Conservation (phyloP, 805 yeast species). For the Starmerella bombi region DNA sequence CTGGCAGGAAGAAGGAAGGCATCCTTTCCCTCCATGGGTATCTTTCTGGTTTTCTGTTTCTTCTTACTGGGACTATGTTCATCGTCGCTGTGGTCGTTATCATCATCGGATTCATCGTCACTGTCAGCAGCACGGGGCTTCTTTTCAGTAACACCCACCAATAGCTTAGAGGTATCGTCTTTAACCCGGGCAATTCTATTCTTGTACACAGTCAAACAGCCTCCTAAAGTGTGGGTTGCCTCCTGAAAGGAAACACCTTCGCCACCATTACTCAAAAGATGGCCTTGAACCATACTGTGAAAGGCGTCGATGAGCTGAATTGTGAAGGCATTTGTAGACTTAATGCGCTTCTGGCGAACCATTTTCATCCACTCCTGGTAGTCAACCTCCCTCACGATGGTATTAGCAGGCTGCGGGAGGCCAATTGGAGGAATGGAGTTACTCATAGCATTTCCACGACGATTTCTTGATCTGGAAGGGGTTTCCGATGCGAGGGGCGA, state of each 20-base stretch:
- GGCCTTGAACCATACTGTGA: conserved; percentile 48
- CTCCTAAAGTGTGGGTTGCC: conserved; percentile 85
- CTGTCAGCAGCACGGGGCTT: conserved; percentile 24
- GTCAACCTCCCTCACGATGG: conserved; percentile 21
- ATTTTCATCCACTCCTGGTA: conserved; percentile 66
- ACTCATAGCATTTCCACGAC: neutral
- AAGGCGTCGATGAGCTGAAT: conserved; percentile 85
- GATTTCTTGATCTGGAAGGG: neutral
- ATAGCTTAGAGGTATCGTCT: conserved; percentile 70
- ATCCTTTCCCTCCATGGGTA: neutral
- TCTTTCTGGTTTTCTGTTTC: neutral
- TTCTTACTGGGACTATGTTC: conserved; percentile 2
- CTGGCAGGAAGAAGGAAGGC: conserved; percentile 21
- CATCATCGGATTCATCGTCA: conserved; percentile 15
- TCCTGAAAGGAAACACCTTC: conserved; percentile 76
- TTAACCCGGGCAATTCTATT: conserved; percentile 87
- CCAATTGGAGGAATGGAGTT: neutral
- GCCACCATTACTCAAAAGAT: conserved; percentile 36
- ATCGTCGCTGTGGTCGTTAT: conserved; percentile 12
- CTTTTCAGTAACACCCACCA: conserved; percentile 44
- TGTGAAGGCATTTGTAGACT: conserved; percentile 76
- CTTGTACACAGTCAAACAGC: conserved; percentile 85
- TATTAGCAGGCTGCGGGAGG: neutral
- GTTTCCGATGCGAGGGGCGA: conserved; percentile 7
- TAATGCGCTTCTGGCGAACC: conserved; percentile 72